A percentile compares a stretch with the other conserved stretches of the same genome.
These are phyloP conservation scores for Metarhizium robertsii DNA, from an alignment of 2,329 filamentous ascomycete species.

Conservation along the genomic window DNA sequence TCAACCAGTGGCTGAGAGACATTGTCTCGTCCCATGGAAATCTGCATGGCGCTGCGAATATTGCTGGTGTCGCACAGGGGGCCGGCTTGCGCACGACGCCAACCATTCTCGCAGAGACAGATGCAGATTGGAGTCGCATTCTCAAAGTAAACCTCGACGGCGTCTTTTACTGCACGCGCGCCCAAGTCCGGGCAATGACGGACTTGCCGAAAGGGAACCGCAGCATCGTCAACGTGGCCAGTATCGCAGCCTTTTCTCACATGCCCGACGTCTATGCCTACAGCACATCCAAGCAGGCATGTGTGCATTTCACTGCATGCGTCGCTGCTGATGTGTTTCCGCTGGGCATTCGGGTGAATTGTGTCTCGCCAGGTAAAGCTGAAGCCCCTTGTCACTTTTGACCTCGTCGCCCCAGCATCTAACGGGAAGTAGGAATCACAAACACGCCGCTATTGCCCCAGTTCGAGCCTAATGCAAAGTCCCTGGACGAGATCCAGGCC, in stretches of 20 bases:
- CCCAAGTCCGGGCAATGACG: slow-evolving; percentile 1
- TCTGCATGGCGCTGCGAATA: slow-evolving; percentile 1
- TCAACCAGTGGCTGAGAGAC: no score
- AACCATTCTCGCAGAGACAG: not conserved
- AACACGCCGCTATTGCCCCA: no score
- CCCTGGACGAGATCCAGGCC: no score
- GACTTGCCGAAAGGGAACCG: not conserved
- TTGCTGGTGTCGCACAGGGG: slow-evolving; percentile 1
- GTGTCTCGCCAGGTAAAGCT: no score
- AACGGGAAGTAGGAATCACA: no score
- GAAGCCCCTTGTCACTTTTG: no score
- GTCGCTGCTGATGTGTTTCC: slow-evolving; percentile 2
- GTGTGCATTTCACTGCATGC: slow-evolving; percentile 1
- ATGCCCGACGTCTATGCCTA: slow-evolving; percentile 3
- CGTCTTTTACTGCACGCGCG: slow-evolving; percentile 1
- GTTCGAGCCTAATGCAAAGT: no score
- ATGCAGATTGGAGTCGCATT: not conserved
- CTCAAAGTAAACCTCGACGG: not conserved
- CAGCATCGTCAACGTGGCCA: slow-evolving; percentile 4
- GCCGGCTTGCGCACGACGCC: not conserved
- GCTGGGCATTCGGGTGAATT: not conserved
- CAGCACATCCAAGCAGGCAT: slow-evolving; percentile 1
- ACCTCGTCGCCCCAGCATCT: no score
- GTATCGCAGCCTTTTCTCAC: slow-evolving; percentile 1
- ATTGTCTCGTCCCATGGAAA: not conserved